Base-by-base conservation (phyloP, 495 filamentous ascomycete genomes). In the Penicillium goetzii region DNA sequence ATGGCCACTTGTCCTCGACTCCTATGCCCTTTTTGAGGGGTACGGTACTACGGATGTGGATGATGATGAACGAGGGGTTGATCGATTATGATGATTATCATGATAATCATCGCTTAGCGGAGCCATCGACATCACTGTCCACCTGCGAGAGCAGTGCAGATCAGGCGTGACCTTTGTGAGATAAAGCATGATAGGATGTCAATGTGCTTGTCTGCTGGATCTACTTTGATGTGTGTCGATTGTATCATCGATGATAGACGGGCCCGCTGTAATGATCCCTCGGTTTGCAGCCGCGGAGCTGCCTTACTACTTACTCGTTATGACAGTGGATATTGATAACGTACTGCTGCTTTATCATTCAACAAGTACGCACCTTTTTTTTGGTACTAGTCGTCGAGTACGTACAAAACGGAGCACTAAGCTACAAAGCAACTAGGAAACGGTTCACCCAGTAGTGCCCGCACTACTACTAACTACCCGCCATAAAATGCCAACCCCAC, bases 1-100 rank as follows among this genome's bases (percentile, higher is more conserved):
- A 58, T 45, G 36, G 51, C 33, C 32, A 61, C 58, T 59, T 64
- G 56, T 55, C 50, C 52, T 55, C 19, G 3, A 14, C 4, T 5
- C 14, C 30, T 1, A 8, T 4, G 47, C 3, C 8, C 19, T 49
- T 41, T 47, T 47, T 47, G 43, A 47, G 43, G 43, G 43, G 43
- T 47, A 43, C 4, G 7, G n/a, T n/a, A n/a, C n/a, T n/a, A n/a
- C n/a, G n/a, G 43, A 47, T 43, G 40, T 21, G 8, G 19, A 19
- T 43, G 40, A 19, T 25, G 19, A 25, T 43, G 41, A 21, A 43
- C 41, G n/a, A 19, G 41, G 41, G 41, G 41, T 15, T 43, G 41
- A 21, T 43, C 14, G 41, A 17, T n/a, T 41, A 43, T 43, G 19
- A 23, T 25, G 43, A 47, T 25, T 1, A 47, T 47, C 10, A 12